Conservation (phyloP, 257 asterid genomes). For the Scutellaria barbata region DNA sequence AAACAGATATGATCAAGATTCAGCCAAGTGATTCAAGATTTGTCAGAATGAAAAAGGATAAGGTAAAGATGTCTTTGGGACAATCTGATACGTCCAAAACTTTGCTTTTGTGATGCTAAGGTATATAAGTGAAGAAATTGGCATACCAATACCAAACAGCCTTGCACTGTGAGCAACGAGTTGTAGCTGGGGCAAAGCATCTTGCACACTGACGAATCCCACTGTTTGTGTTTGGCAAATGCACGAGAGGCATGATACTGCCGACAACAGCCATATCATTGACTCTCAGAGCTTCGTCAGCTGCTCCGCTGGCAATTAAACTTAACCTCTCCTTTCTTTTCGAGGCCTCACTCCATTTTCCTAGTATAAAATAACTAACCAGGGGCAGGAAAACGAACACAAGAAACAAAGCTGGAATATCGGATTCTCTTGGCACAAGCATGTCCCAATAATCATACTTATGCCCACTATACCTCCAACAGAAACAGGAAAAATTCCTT, state of each 20-base stretch:
- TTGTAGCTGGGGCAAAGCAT: slow-evolving; percentile 67
- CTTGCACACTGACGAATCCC: slow-evolving; percentile 60
- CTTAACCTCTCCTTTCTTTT: slow-evolving; percentile 59
- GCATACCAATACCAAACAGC: slow-evolving; percentile 85
- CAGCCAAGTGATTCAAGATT: background rate
- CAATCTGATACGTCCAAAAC: background rate
- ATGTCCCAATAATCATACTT: slow-evolving; percentile 72
- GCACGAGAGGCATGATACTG: slow-evolving; percentile 45
- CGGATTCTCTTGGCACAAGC: slow-evolving; percentile 85
- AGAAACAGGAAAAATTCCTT: slow-evolving; percentile 38
- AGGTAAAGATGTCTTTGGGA: background rate
- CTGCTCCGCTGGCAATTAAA: slow-evolving; percentile 54
- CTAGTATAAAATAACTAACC: slow-evolving; percentile 68
- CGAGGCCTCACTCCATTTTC: slow-evolving; percentile 73
- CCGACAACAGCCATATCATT: slow-evolving; percentile 51
- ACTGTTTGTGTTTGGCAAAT: slow-evolving; percentile 54
- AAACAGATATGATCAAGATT: background rate
- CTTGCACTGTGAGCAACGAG: slow-evolving; percentile 87
- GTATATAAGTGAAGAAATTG: slow-evolving; percentile 25
- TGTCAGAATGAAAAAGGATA: background rate
- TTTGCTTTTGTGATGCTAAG: background rate
- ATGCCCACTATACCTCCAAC: slow-evolving; percentile 53
- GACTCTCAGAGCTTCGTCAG: slow-evolving; percentile 57
- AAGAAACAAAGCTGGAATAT: slow-evolving; percentile 63
- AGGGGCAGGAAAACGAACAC: slow-evolving; percentile 81